Percentiles rank a stretch among this genome's conserved stretches.
These are phyloP conservation scores for Psidium guajava DNA, from an alignment of 345 rosid genomes.

Conservation along the genomic window DNA sequence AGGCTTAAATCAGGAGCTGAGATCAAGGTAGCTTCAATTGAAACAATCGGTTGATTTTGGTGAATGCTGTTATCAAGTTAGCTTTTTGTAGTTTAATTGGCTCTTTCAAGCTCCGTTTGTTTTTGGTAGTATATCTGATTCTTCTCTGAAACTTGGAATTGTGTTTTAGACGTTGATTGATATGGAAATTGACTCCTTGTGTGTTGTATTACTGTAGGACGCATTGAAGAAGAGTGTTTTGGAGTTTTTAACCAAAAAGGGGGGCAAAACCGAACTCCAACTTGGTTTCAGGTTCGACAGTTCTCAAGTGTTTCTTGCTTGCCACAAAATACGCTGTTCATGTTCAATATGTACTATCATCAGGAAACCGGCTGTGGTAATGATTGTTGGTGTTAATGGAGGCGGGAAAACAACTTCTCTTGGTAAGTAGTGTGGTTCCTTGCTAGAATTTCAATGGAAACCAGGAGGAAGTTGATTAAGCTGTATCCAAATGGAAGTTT, in stretches of 20 bases:
- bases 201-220: conserved; percentile 26
- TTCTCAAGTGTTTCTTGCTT: neutral
- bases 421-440: conserved; percentile 30
- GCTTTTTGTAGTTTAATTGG: neutral
- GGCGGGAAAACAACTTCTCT: conserved; percentile 98
- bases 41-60: neutral
- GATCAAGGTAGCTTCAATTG: conserved; percentile 46
- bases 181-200: neutral
- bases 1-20: conserved; percentile 87
- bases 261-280: conserved; percentile 73
- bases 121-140: neutral
- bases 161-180: neutral
- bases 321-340: neutral
- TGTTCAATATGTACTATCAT: conserved; percentile 3
- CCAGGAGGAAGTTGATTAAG: neutral
- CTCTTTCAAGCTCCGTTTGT: neutral
- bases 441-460: neutral
- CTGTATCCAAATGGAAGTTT: neutral
- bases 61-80: neutral
- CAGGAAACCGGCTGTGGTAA: conserved; percentile 87
- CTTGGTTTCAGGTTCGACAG: conserved; percentile 65
- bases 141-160: neutral
- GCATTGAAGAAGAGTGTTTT: conserved; percentile 74
- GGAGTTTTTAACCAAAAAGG: conserved; percentile 54
- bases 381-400: conserved; percentile 90